Percentiles rank a stretch among this genome's conserved stretches.
phyloP scores from a whole-genome alignment of 495 filamentous ascomycete species.

The Trichoderma asperelloides region DNA sequence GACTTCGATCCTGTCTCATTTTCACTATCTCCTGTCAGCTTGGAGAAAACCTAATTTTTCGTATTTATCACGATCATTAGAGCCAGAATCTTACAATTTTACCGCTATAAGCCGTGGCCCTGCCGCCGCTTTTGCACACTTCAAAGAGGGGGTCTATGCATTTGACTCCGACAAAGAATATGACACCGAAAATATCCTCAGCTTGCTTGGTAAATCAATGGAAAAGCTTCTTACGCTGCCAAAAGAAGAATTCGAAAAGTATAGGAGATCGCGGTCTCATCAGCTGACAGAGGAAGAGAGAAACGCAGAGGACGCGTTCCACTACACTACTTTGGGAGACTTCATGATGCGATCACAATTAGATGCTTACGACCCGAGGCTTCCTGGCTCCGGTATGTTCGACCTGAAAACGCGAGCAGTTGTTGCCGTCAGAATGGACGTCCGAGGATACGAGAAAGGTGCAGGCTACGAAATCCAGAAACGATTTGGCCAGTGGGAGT shows the following conservation, averaged over 20 bases:
- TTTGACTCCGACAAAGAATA: slow-evolving; percentile 96
- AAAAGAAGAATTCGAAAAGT: slow-evolving; percentile 74
- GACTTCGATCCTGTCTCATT: slow-evolving; percentile 78
- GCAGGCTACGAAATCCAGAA: slow-evolving; percentile 79
- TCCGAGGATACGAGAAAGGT: slow-evolving; percentile 59
- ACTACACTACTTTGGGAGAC: slow-evolving; percentile 82
- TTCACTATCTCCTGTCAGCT: slow-evolving; percentile 81
- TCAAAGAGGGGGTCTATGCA: slow-evolving; percentile 80
- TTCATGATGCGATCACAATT: slow-evolving; percentile 95
- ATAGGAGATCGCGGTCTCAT: slow-evolving; percentile 56
- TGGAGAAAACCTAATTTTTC: slow-evolving; percentile 65
- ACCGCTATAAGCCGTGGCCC: slow-evolving; percentile 63
- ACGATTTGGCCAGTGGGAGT: slow-evolving; percentile 68
- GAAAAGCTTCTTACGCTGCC: slow-evolving; percentile 87
- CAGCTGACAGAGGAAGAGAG: slow-evolving; percentile 57
- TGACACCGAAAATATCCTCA: slow-evolving; percentile 75
- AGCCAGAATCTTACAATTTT: slow-evolving; percentile 49
- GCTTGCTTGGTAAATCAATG: slow-evolving; percentile 87
- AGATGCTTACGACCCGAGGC: slow-evolving; percentile 76
- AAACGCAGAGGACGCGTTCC: slow-evolving; percentile 62
- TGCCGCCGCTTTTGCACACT: slow-evolving; percentile 73
- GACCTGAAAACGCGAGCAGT: slow-evolving; percentile 95
- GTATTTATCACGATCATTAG: slow-evolving; percentile 58
- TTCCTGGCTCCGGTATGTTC: slow-evolving; percentile 92
- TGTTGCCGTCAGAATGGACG: slow-evolving; percentile 79